These are phyloP conservation scores for Nematodospora valgi DNA, from an alignment of 805 yeast genomes.

Conservation along the genomic window DNA sequence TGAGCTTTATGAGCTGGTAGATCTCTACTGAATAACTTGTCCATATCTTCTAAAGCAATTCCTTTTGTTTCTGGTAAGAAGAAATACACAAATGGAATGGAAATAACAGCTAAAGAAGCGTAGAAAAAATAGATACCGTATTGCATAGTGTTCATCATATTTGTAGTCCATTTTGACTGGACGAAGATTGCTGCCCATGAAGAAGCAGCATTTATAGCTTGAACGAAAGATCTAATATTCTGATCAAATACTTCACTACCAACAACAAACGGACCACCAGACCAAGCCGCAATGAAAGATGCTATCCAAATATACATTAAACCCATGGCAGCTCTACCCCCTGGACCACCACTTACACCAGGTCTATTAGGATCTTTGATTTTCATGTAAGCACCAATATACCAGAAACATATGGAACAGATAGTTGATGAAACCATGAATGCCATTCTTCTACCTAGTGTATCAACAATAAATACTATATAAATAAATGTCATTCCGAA, in stretches of 20 bases:
- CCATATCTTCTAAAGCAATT: constrained; percentile 44
- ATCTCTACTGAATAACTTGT: constrained; percentile 26
- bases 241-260: constrained; percentile 40
- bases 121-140: constrained; percentile 44
- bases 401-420: constrained; percentile 40
- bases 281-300: constrained; percentile 38
- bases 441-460: constrained; percentile 49
- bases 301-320: constrained; percentile 43
- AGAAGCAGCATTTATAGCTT: constrained; percentile 42
- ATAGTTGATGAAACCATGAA: constrained; percentile 36
- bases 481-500: constrained; percentile 44
- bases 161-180: constrained; percentile 45
- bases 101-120: constrained; percentile 34
- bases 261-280: constrained; percentile 39
- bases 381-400: constrained; percentile 36
- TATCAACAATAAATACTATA: constrained; percentile 54
- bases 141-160: constrained; percentile 32
- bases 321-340: constrained; percentile 47
- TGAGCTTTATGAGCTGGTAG: constrained; percentile 25
- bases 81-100: constrained; percentile 40
- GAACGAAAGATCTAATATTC: constrained; percentile 40
- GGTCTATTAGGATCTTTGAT: constrained; percentile 26
- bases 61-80: constrained; percentile 47
- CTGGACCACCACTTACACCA: constrained; percentile 42
- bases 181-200: constrained; percentile 44